A percentile compares a stretch with the other conserved stretches of the same genome.
phyloP scores from a whole-genome alignment of 495 filamentous ascomycete genomes.

The Aspergillus homomorphus region DNA sequence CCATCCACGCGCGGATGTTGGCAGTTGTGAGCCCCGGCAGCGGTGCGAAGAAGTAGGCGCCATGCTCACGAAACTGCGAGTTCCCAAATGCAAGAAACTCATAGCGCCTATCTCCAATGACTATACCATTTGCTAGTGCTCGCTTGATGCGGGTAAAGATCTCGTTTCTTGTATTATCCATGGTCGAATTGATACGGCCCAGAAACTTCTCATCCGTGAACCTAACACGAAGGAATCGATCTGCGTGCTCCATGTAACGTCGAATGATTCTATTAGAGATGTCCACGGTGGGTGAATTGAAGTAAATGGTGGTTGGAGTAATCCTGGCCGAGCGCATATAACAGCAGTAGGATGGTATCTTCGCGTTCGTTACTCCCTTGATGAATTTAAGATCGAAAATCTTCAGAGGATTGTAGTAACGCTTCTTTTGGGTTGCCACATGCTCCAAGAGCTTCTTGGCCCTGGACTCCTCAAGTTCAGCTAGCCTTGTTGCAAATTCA shows the following conservation, averaged over 20 bases:
- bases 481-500: conserved; percentile 62
- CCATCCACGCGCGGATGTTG: conserved; percentile 89
- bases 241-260: conserved; percentile 60
- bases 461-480: conserved; percentile 40
- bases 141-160: conserved; percentile 71
- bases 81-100: conserved; percentile 94
- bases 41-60: conserved; percentile 83
- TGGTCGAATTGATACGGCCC: conserved; percentile 56
- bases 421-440: conserved; percentile 54
- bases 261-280: conserved; percentile 85
- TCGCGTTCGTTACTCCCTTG: conserved; percentile 45
- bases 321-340: conserved; percentile 70
- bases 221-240: conserved; percentile 86
- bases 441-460: conserved; percentile 61
- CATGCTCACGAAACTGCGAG: conserved; percentile 89
- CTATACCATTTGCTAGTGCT: conserved; percentile 73
- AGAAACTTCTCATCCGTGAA: conserved; percentile 79
- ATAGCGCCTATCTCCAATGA: conserved; percentile 74
- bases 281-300: conserved; percentile 73
- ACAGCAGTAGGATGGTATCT: conserved; percentile 68
- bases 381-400: conserved; percentile 59
- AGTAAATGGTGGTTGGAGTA: conserved; percentile 80
- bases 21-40: conserved; percentile 58
- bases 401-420: conserved; percentile 67
- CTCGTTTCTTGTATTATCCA: conserved; percentile 59